phyloP scores from a whole-genome alignment of 2,329 filamentous ascomycete genomes.

The Monascus ruber region DNA sequence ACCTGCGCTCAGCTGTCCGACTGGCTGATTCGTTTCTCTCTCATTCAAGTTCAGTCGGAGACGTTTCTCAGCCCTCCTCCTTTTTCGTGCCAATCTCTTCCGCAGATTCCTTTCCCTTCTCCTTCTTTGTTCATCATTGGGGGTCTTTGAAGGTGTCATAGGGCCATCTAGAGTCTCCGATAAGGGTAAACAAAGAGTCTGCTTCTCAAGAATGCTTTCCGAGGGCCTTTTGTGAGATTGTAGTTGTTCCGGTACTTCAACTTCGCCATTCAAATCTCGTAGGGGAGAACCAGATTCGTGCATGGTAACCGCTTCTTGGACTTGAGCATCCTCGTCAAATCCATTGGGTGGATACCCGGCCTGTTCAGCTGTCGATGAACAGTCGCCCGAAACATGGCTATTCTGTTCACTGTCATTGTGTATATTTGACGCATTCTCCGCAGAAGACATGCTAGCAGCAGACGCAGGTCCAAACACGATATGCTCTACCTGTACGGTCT shows the following conservation, averaged over 20 bases:
- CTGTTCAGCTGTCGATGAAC: not conserved
- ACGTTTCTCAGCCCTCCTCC: not conserved
- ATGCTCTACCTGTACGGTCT: not conserved
- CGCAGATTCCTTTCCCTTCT: not conserved
- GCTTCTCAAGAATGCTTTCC: not conserved
- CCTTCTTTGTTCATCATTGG: not conserved
- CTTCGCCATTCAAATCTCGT: too few relatives aligned
- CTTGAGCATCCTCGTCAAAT: too few relatives aligned
- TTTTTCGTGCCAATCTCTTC: not conserved
- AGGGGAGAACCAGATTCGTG: too few relatives aligned
- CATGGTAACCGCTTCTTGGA: too few relatives aligned
- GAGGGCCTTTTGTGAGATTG: not conserved
- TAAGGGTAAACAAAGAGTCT: not conserved
- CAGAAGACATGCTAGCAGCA: not conserved
- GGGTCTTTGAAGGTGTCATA: not conserved
- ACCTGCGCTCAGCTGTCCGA: too few relatives aligned
- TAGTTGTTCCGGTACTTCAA: not conserved
- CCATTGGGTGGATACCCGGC: too few relatives aligned
- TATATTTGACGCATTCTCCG: not conserved
- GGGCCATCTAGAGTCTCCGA: not conserved
- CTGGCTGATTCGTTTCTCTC: too few relatives aligned
- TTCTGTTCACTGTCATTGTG: not conserved
- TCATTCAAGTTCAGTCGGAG: not conserved
- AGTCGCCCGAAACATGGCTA: not conserved
- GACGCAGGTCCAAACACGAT: not conserved